Base-by-base conservation (phyloP, 768 basidiomycete species). In the Plicaturopsis crispa region DNA sequence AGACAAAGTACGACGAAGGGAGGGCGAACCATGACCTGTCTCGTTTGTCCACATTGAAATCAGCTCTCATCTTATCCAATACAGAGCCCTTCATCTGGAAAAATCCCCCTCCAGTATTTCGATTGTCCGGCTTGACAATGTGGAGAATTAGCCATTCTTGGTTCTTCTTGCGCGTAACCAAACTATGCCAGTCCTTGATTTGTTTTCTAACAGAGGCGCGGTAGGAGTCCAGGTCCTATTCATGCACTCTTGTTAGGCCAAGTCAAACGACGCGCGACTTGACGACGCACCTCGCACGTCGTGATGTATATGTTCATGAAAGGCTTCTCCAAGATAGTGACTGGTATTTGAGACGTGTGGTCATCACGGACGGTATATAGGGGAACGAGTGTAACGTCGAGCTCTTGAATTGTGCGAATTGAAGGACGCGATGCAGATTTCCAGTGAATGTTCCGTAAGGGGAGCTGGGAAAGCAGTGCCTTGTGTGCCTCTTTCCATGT, bases 81-180 rank as follows among this genome's bases (percentile, higher is more conserved):
- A 98, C 81, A 14, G 78, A 82, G 38, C 81, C 75, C 60, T 83
- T 92, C 54, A 87, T 74, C 59, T 84, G 85, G 62, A 86, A 96
- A 59, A 87, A 74, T 48, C 77, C 80, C 11, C 74, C 76, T 30
- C 73, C 65, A 11, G 66, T 63, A 8, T 69, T 62, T 49, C 75
- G 75, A 13, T 70, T 60, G 52, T 89, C 84, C 11, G 84, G 79
- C 31, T 79, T 73, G 33, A 89, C 75, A 34, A 97, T 75, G 48
- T 96, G 84, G 5, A 94, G 67, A 43, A 98, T 84, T 39, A 97
- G 64, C 86, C 93, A 96, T 61, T 96, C 94, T 55, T 92, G 89
- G 50, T 86, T 80, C 61, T 80, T 91, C 46, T 80, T 70, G 32
- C 75, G 61, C 18, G 68, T 60, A 24, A 90, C 64, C 2, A 69